A percentile compares a stretch with the other conserved stretches of the same genome.
Evolutionary conservation across 306 rosid species (phyloP).

Genomic region (Cicer judaicum): DNA sequence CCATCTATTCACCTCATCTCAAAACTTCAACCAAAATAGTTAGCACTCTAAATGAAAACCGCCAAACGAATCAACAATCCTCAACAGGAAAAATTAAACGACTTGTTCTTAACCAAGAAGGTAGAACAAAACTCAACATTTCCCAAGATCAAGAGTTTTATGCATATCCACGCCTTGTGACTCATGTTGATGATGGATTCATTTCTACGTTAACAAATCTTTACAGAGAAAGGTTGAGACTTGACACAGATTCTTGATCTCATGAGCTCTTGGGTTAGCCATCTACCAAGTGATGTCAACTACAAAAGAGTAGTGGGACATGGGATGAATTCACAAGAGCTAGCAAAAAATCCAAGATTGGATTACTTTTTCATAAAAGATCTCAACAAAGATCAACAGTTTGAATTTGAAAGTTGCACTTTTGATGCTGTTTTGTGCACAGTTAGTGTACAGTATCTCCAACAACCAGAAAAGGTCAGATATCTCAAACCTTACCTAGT

Average conservation of each 20-base stretch:
- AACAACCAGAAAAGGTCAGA: slow-evolving; percentile 88
- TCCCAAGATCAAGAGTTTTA: slow-evolving; percentile 74
- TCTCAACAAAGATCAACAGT: slow-evolving; percentile 71
- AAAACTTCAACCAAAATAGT: slow-evolving; percentile 45
- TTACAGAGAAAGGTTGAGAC: slow-evolving; percentile 65
- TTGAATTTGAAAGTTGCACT: slow-evolving; percentile 60
- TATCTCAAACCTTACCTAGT: background rate
- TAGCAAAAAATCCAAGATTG: slow-evolving; percentile 68
- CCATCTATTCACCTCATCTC: slow-evolving; percentile 31
- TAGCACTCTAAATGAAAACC: slow-evolving; percentile 53
- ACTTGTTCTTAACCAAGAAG: slow-evolving; percentile 62
- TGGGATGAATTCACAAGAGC: slow-evolving; percentile 85
- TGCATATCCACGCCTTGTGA: slow-evolving; percentile 74
- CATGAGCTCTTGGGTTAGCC: slow-evolving; percentile 95
- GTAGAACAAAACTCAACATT: slow-evolving; percentile 69
- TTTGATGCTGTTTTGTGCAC: slow-evolving; percentile 86
- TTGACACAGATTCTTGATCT: slow-evolving; percentile 67
- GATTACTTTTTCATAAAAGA: slow-evolving; percentile 80
- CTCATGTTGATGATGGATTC: slow-evolving; percentile 79
- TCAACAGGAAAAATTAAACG: slow-evolving; percentile 67
- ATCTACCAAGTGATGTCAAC: slow-evolving; percentile 67
- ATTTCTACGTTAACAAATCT: slow-evolving; percentile 69
- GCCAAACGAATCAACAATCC: slow-evolving; percentile 49
- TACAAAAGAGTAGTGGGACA: slow-evolving; percentile 79
- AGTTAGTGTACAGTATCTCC: slow-evolving; percentile 91